Evolutionary conservation across 1,139 yeast species (phyloP), one percentile per base, ranked within the genome.

Genomic region (Debaryomyces sp.): DNA sequence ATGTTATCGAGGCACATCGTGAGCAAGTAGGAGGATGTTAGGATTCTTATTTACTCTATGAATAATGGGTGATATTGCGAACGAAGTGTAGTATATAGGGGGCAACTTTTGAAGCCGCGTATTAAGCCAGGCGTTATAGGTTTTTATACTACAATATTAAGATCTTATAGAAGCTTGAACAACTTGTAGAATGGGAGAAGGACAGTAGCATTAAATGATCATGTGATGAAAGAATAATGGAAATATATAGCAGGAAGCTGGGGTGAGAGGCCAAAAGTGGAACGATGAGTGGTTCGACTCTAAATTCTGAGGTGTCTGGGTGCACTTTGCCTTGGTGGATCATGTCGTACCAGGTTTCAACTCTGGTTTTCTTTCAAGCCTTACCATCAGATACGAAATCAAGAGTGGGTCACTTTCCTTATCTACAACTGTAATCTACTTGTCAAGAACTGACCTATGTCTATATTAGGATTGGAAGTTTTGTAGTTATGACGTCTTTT

Each of bases 1-100:
- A 95, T 67, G 88, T 89, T 57, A 92, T 95, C 59, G 99, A 95
- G 71, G 99, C 97, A n/a, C 97, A 92, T 70, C 87, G 95, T 70
- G 96, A 91, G 68, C 99, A 94, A 70, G 85, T 86, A 50, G 89
- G 96, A 53, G 86, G 87, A 4, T 21, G 36, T n/a, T 41, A 41
- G 13, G 38, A 12, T 35, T n/a, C 12, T 12, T 35, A 21, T 12
- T 32, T 35, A 18, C 26, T 35, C 17, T 2, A 7, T 5, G 12
- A 13, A 17, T 32, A 1, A 32, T 32, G 26, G 24, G 35, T n/a
- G 26, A 8, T 21, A 35, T 35, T 22, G 23, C 26, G 24, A 18
- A 35, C 24, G 17, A 27, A 27, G 5, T 12, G 38, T 35, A 35
- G 38, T 35, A 35, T 35, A 35, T 35, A 35, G 38, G 26, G 38